phyloP scores from a whole-genome alignment of 257 asterid species.

The Plantago elongata region DNA sequence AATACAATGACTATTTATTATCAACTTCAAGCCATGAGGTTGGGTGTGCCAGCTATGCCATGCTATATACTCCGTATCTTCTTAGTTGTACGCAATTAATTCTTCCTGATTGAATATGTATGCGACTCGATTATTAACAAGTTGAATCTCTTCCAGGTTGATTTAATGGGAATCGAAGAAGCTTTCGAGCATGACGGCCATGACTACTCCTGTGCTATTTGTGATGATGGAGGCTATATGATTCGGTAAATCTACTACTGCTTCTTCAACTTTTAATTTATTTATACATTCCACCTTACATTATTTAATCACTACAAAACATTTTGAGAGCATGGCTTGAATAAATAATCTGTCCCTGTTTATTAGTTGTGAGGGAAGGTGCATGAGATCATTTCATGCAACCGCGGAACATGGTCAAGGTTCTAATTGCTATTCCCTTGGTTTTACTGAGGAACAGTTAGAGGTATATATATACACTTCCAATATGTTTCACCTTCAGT shows the following conservation, averaged over 20 bases:
- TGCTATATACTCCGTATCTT: too few relatives aligned
- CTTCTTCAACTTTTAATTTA: neutral
- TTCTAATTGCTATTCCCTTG: conserved; percentile 57
- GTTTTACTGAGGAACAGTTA: conserved; percentile 40
- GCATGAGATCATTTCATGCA: conserved; percentile 86
- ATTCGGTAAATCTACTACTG: neutral
- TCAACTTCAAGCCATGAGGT: too few relatives aligned
- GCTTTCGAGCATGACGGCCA: neutral
- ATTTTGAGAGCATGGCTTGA: neutral
- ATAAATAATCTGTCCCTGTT: neutral
- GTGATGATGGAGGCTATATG: neutral
- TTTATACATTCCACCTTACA: too few relatives aligned
- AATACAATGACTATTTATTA: too few relatives aligned
- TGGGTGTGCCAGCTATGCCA: too few relatives aligned
- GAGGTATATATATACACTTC: conserved; percentile 34
- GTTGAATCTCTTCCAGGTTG: too few relatives aligned
- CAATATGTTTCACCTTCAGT: conserved; percentile 5
- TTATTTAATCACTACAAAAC: neutral
- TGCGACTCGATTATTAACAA: too few relatives aligned
- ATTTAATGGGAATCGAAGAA: neutral
- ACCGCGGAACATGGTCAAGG: conserved; percentile 51
- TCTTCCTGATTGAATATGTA: too few relatives aligned
- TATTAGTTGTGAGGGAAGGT: conserved; percentile 78
- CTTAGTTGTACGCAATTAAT: too few relatives aligned
- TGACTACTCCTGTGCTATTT: neutral